Base-by-base conservation (phyloP, 495 filamentous ascomycete species). In the Penicillium lividum region DNA sequence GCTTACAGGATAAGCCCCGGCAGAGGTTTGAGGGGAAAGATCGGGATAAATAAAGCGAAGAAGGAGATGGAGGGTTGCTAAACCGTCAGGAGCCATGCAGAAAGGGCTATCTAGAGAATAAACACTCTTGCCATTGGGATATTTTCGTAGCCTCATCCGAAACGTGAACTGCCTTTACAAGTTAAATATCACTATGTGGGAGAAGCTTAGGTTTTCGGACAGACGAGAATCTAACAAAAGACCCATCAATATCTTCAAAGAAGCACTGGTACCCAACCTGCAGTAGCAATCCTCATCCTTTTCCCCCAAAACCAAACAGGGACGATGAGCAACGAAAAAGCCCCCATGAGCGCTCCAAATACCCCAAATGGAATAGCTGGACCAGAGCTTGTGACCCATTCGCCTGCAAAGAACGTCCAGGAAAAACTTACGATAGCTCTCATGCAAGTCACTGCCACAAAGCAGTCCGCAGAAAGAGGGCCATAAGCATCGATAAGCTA, bases 361-460 rank as follows among this genome's bases (percentile, higher is more conserved):
- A 58, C 57, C 4, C 62, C 62, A 40, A 64, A 64, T 9, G 62
- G 62, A 31, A 60, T 36, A 40, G 62, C 57, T 27, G 57, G 45
- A 11, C 62, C 62, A 3, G 62, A 57, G 5, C 22, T 53, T 16
- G 56, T 50, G 18, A 61, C 62, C 62, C 62, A 65, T 7, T 49
- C 45, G 27, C 58, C 58, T 11, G 38, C 62, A 38, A 65, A 65
- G 28, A 61, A 65, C 3, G 58, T 61, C 62, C 62, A 65, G 3
- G 57, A 38, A 56, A 65, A 65, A 22, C 58, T 61, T 43, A 65
- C 51, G 6, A 65, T 60, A 2, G 62, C 55, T 29, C 62, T 47
- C 62, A 65, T 59, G 42, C 54, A 65, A 10, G 62, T 61, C 38
- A 65, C 56, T 11, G 51, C 55, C n/a, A 65, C 58, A 31, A 61